Base-by-base conservation (phyloP, 306 rosid species). In the Argentina anserina region DNA sequence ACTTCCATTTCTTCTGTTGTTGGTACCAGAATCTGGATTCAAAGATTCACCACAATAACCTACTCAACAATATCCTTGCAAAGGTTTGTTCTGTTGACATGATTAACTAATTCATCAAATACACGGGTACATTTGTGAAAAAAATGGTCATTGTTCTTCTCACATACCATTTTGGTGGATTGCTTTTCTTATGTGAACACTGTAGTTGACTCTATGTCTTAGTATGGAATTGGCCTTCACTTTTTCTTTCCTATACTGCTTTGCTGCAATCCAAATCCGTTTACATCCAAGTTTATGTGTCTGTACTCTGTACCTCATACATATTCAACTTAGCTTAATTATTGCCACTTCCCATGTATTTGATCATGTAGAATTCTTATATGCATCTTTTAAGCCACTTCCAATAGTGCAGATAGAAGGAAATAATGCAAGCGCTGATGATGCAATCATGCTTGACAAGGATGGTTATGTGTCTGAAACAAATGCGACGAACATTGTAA, bases 11-110 rank as follows among this genome's bases (percentile, higher is more conserved):
- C 71, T 46, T 43, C 65, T 64, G 26, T 20, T 60, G 40, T 59
- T 53, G 72, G 75, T 25, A 41, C 73, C 86, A 91, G 97, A 91
- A 86, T 79, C 69, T 91, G 87, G 97, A 91, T 81, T 91, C 97
- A n/a, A 91, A 91, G 97, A 91, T 89, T 84, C 97, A 91, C 76
- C 97, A 91, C 89, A 91, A 91, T 76, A 91, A 91, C 77, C 93
- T 91, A 56, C 97, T 87, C 65, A 91, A 91, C 68, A 91, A 89
- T 82, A 86, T 91, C 75, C 97, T 91, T 58, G 97, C 97, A 17
- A 91, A 91, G 97, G 96, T 91, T 50, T 56, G 68, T 79, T 60
- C 61, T 53, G 18, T 75, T 62, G 72, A 23, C 74, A 23, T 61
- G 25, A 29, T 60, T 58, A 29, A 26, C 17, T 17, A 28, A 28